Evolutionary conservation across 371 early-diverging fungal species (phyloP), one percentile per base, ranked within the genome.

Genomic region (Mortierella sp.): DNA sequence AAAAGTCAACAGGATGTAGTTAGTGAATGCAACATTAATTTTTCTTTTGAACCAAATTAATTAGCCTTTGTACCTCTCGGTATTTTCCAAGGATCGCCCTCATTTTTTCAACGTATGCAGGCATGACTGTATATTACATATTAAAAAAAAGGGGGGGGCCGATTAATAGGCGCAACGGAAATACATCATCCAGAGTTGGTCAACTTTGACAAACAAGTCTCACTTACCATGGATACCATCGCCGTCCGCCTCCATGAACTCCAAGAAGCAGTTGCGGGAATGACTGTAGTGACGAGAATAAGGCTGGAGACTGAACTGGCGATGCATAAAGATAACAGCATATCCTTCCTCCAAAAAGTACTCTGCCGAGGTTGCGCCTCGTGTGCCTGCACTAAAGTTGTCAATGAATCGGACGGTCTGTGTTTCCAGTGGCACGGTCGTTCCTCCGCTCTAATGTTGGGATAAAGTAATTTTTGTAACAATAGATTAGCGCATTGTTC

Each of bases 351-450:
- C 94, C 48, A 99, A 74, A 79, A 99, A 97, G 79, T 92, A 92
- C 85, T 99, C 99, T 33, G 99, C 96, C 21, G 98, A 98, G 4
- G 92, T 91, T 4, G 98, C 96, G 43, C 99, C 99, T 33, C 99
- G 94, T 3, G 95, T 97, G 33, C 99, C 99, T 16, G 95, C 96
- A 66, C 95, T 94, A 82, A 99, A 98, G 88, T 99, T 99, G 86
- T 99, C 99, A 67, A 99, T 91, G 84, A 98, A 99, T n/a, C 99
- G 94, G 38, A 99, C 99, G 7, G 98, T 99, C 73, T 98, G 92
- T 69, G 93, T 92, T 81, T 99, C 99, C 19, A 99, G 86, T 21
- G 98, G 99, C 19, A 98, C 98, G 0, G 96, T 97, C 1, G 99
- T 99, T 53, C 99, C 99, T 55, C 99, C 99, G 70, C 97, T 97